Evolutionary conservation across 441 rosid genomes (phyloP), one percentile per base, ranked within the genome.

Genomic region (Bocquillonia castaneifolia): DNA sequence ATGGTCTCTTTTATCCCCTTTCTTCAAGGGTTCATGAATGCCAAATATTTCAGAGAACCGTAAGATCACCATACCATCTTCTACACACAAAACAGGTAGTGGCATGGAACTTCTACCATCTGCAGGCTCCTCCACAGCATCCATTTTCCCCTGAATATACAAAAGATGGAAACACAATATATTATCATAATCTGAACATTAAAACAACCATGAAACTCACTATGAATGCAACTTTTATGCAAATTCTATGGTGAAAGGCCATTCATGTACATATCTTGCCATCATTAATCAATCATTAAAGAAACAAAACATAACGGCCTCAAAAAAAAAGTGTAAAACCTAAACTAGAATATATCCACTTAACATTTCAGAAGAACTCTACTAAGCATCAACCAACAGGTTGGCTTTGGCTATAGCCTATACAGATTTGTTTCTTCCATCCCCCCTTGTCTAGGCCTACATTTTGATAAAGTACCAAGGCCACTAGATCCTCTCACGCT

Each of bases 11-110:
- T 82, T 92, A 57, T 77, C 82, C 36, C 72, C 77, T 78, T 76
- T 90, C 87, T 83, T 86, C 76, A 85, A 76, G 70, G 92, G 86
- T 74, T 90, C 89, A 67, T 86, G 92, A 67, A 89, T 84, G 69
- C 93, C 96, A 84, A 95, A 95, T 71, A 95, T 95, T 85, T 95
- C 91, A 18, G 99, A 95, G 82, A 95, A 92, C 57, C 87, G 85
- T 77, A 92, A 81, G 69, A 92, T 90, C 65, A 86, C 97, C 78
- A 76, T 73, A 36, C 93, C 97, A 84, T 88, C 92, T 83, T 95
- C 96, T 71, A 86, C 73, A 75, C 88, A 95, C 76, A 92, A 77
- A 57, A 92, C 77, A 75, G 99, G 98, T 71, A 95, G 81, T 22
- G 91, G 87, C 22, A 91, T 63, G 64, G 85, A 75, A 63, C 67